A percentile compares a stretch with the other conserved stretches of the same genome.
These are phyloP conservation scores for Salvia hispanica DNA, from an alignment of 257 asterid species.

Conservation along the genomic window DNA sequence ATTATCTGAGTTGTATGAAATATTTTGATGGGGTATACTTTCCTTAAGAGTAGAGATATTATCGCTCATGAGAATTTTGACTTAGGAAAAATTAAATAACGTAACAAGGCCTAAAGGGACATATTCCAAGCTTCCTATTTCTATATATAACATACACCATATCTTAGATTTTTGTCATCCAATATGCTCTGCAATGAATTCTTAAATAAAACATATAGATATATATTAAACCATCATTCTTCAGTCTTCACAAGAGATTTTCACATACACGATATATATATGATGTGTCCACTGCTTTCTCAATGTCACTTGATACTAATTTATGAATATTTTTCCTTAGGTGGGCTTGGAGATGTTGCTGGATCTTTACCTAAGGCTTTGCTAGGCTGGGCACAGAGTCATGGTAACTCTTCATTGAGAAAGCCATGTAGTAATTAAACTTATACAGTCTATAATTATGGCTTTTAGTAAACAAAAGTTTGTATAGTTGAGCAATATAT, in stretches of 20 bases:
- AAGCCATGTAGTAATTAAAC: neutral
- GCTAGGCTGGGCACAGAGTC: constrained; percentile 98
- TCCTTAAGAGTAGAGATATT: neutral
- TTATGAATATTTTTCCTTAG: constrained; percentile 42
- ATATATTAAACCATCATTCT: constrained; percentile 5
- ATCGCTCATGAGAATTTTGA: too few species aligned
- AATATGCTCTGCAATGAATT: neutral
- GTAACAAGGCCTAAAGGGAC: too few species aligned
- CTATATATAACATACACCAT: constrained; percentile 1
- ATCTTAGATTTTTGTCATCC: neutral
- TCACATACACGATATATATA: constrained; percentile 8
- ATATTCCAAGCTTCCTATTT: neutral
- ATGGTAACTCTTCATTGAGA: constrained; percentile 60
- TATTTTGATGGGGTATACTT: constrained; percentile 3
- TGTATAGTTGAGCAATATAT: neutral
- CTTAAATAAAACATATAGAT: neutral
- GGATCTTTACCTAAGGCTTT: constrained; percentile 99
- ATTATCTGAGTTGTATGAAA: constrained; percentile 16
- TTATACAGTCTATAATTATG: neutral
- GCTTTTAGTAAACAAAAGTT: neutral
- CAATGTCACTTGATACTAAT: constrained; percentile 23
- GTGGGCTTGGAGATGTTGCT: constrained; percentile 99
- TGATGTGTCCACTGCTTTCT: neutral
- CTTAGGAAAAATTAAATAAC: too few species aligned
- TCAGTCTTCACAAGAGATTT: neutral